phyloP scores from a whole-genome alignment of 164 flowering plant genomes.

The Kalanchoe fedtschenkoi region DNA sequence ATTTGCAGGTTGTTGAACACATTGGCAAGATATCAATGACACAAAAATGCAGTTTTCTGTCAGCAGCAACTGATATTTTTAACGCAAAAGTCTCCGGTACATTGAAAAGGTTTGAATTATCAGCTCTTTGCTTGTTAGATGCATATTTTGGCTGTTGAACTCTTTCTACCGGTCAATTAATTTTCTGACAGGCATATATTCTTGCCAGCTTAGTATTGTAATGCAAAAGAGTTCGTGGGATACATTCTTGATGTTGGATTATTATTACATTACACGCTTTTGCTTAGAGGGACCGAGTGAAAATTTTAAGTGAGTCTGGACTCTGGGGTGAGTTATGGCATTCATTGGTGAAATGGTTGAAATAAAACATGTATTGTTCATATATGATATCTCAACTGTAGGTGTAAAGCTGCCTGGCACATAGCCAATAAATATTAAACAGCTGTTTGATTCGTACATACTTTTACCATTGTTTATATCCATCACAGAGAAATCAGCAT shows the following conservation, averaged over 20 bases:
- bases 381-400: too few species aligned
- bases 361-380: not conserved
- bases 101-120: constrained; percentile 62
- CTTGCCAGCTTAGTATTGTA: not conserved
- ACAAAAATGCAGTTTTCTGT: constrained; percentile 64
- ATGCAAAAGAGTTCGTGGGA: not conserved
- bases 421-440: not conserved
- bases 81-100: constrained; percentile 86
- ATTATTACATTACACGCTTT: not conserved
- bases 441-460: not conserved
- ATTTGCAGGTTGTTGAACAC: constrained; percentile 61
- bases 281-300: not conserved
- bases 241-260: not conserved
- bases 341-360: not conserved
- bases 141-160: not conserved
- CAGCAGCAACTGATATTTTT: constrained; percentile 72
- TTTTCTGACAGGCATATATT: not conserved
- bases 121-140: not conserved
- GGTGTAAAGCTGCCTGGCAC: not conserved
- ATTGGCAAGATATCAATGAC: constrained; percentile 60
- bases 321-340: too few species aligned
- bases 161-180: too few species aligned
- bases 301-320: not conserved
- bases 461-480: too few species aligned
- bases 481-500: too few species aligned